Percentiles rank a stretch among this genome's conserved stretches.
Evolutionary conservation across 805 yeast species (phyloP).

Genomic region (Jamesozyma gamospora): DNA sequence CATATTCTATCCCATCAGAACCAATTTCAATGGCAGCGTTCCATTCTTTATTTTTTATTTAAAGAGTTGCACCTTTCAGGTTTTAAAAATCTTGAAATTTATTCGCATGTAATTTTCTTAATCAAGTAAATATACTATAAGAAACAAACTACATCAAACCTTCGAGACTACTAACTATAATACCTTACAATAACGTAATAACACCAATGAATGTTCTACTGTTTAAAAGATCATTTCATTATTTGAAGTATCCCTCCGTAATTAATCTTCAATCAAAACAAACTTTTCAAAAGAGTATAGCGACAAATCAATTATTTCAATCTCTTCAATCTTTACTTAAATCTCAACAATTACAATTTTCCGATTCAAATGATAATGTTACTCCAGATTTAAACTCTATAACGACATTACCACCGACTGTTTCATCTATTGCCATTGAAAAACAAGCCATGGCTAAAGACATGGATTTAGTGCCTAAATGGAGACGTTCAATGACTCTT

Average conservation of each 20-base stretch:
- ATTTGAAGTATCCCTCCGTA: constrained; percentile 1
- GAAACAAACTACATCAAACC: no score
- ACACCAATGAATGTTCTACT: neutral
- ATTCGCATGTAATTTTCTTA: no score
- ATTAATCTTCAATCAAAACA: constrained; percentile 3
- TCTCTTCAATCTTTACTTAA: constrained; percentile 1
- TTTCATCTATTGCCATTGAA: constrained; percentile 11
- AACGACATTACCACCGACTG: constrained; percentile 26
- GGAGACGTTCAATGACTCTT: constrained; percentile 28
- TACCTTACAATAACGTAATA: no score
- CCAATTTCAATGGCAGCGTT: no score
- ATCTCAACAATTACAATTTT: constrained; percentile 1
- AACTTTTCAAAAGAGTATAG: constrained; percentile 5
- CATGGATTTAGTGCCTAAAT: constrained; percentile 15
- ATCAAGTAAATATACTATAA: no score
- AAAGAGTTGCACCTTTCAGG: no score
- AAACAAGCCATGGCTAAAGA: constrained; percentile 23
- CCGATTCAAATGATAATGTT: neutral
- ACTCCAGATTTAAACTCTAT: constrained; percentile 20
- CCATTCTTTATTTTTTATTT: no score
- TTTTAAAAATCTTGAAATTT: no score
- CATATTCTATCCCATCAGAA: no score
- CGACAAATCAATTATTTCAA: constrained; percentile 6
- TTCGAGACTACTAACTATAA: no score
- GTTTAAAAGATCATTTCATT: neutral